phyloP scores from a whole-genome alignment of 1,284 basidiomycete species.

The Pseudozyma pruni region DNA sequence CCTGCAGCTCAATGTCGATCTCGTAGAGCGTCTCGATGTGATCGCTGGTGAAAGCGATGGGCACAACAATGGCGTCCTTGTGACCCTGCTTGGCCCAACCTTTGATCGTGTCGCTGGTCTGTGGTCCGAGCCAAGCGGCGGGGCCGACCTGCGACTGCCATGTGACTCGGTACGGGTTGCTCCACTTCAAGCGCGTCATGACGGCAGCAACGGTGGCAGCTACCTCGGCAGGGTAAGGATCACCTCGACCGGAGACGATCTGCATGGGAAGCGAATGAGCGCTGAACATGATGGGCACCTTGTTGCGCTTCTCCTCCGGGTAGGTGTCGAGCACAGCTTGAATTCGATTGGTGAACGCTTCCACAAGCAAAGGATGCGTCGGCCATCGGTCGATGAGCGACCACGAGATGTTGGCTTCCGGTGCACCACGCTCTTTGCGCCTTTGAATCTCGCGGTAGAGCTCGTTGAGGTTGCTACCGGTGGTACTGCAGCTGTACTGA shows the following conservation, averaged over 20 bases:
- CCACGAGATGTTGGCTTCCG: constrained; percentile 81
- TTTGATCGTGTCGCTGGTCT: constrained; percentile 90
- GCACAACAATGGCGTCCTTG: constrained; percentile 88
- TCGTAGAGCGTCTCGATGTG: constrained; percentile 99
- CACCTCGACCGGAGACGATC: constrained; percentile 76
- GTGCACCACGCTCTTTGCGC: constrained; percentile 61
- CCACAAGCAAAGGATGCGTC: constrained; percentile 89
- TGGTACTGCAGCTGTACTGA: constrained; percentile 98
- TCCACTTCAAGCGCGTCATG: constrained; percentile 64
- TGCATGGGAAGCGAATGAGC: constrained; percentile 94
- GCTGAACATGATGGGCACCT: constrained; percentile 90
- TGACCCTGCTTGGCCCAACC: constrained; percentile 87
- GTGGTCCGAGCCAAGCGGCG: constrained; percentile 97
- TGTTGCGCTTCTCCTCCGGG: constrained; percentile 74
- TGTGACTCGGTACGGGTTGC: constrained; percentile 80
- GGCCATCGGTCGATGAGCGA: constrained; percentile 99
- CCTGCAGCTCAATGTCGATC: constrained; percentile 90
- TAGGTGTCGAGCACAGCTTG: constrained; percentile 84
- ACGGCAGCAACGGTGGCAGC: constrained; percentile 78
- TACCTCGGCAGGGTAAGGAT: constrained; percentile 96
- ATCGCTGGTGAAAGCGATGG: constrained; percentile 98
- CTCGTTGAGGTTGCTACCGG: constrained; percentile 95
- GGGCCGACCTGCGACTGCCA: constrained; percentile 99
- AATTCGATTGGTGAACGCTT: constrained; percentile 91
- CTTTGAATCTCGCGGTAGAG: constrained; percentile 75